Evolutionary conservation across 306 rosid species (phyloP).

Genomic region (Biancaea sappan): DNA sequence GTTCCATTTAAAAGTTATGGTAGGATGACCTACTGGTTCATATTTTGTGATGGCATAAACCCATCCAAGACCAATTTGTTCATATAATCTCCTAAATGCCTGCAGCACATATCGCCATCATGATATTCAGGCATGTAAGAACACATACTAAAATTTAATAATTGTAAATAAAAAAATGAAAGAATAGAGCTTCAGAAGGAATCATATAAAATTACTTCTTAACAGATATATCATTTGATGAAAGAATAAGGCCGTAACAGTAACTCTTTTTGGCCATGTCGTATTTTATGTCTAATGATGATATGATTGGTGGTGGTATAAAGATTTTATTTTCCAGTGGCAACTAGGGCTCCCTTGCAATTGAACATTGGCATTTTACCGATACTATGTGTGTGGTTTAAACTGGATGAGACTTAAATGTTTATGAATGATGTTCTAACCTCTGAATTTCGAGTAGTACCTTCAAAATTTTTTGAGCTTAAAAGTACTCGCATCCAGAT

Average conservation of each 20-base stretch:
- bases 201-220: neutral
- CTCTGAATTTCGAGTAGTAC: neutral
- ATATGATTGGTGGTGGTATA: neutral
- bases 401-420: neutral
- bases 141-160: neutral
- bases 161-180: neutral
- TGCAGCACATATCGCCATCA: slow-evolving; percentile 35
- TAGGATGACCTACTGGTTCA: slow-evolving; percentile 65
- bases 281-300: neutral
- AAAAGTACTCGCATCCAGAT: neutral
- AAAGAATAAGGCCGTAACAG: slow-evolving; percentile 6
- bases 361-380: neutral
- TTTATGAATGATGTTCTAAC: neutral
- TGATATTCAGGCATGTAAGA: neutral
- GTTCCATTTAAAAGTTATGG: slow-evolving; percentile 12
- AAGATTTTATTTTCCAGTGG: slow-evolving; percentile 8
- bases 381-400: neutral
- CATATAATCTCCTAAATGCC: slow-evolving; percentile 89
- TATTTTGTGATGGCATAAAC: slow-evolving; percentile 85
- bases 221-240: neutral
- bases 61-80: slow-evolving; percentile 92
- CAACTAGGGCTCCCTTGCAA: slow-evolving; percentile 5
- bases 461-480: neutral
- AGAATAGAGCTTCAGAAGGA: slow-evolving; percentile 5
- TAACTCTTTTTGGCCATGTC: neutral